Percentiles rank a stretch among this genome's conserved stretches.
Evolutionary conservation across 441 rosid genomes (phyloP).

Genomic region (Corymbia calophylla): DNA sequence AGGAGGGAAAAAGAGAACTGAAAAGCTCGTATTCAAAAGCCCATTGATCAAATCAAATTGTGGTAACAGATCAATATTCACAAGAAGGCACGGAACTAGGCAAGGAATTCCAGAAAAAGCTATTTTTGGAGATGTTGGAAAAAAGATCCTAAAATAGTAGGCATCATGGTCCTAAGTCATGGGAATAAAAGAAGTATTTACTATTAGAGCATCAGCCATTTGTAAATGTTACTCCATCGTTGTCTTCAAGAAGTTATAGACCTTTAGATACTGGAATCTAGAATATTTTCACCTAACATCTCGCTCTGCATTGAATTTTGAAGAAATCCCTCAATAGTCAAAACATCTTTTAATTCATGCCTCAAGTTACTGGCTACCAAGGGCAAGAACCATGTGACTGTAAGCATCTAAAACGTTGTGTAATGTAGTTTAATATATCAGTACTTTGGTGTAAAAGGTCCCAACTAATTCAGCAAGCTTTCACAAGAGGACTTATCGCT

Average conservation of each 20-base stretch:
- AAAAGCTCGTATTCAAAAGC: not conserved
- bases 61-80: not conserved
- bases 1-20: not conserved
- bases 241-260: not conserved
- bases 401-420: not conserved
- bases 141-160: not conserved
- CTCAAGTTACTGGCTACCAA: not conserved
- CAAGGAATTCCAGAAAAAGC: not conserved
- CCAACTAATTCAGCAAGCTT: not conserved
- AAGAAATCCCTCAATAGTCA: not conserved
- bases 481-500: not conserved
- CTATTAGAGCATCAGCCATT: not conserved
- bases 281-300: not conserved
- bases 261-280: not conserved
- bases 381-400: not conserved
- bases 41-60: not conserved
- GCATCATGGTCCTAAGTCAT: not conserved
- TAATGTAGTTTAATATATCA: not conserved
- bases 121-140: not conserved
- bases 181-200: not conserved
- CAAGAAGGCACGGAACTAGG: not conserved
- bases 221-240: not conserved
- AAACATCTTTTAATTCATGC: not conserved
- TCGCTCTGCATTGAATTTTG: not conserved
- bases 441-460: not conserved